Evolutionary conservation across 495 filamentous ascomycete genomes (phyloP), one percentile per base, ranked within the genome.

Genomic region (Tirmania nivea): DNA sequence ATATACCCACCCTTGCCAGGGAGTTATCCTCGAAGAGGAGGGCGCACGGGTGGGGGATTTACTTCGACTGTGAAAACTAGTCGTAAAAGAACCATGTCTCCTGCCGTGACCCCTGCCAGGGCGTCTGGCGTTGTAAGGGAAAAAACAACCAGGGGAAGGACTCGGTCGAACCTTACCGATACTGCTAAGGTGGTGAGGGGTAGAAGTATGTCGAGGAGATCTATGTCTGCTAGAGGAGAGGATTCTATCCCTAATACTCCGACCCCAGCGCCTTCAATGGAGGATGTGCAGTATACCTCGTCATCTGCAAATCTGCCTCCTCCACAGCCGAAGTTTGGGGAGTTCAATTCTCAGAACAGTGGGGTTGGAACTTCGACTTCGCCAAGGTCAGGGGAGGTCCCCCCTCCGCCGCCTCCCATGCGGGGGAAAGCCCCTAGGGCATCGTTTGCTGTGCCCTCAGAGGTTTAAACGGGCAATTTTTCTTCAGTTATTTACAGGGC

Each of bases 1-100:
- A 77, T 93, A 49, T 89, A 82, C 61, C 87, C 87, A 37, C 81
- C 83, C 3, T 70, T 86, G n/a, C 81, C 77, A 53, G 73, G 76
- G 9, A 58, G 56, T 31, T 36, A 19, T 4, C 52, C 53, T 35
- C 61, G 61, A 16, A 61, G 57, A 42, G 52, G 54, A 21, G 54
- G 59, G 12, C 39, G 39, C 39, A 14, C 39, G 12, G 17, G 36
- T 42, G 36, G 36, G 10, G 36, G 36, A 9, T n/a, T 45, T 8
- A 8, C 14, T 14, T 45, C 39, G 39, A 45, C 39, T 14, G 17
- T 45, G 14, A 45, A 45, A 19, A 8, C 12, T 45, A 45, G 39
- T 8, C 39, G 39, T 4, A 45, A 45, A 45, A 14, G 39, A 45
- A 45, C 39, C 14, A 45, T 8, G 39, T 45, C 39, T 45, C 39